Base-by-base conservation (phyloP, 768 basidiomycete species). In the Pulveroboletus sp. region DNA sequence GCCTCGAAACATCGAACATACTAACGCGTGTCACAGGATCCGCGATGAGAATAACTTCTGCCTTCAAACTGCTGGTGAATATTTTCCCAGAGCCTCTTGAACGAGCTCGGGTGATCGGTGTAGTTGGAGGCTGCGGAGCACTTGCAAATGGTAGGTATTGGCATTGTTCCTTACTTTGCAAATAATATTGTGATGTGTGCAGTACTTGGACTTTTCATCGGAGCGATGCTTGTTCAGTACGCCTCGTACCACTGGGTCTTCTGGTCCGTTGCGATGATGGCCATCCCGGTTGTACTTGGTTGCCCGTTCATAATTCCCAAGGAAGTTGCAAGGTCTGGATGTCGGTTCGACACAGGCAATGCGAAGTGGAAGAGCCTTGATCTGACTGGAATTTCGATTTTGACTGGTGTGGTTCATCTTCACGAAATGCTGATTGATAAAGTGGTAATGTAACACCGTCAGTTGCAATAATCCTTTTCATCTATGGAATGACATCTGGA, bases 241-340 rank as follows among this genome's bases (percentile, higher is more conserved):
- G 64, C 65, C 2, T 70, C 73, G 10, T 81, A 74, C 66, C 69
- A 60, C 26, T 79, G 78, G 79, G 69, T 79, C 17, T 80, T 82
- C 57, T 79, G 73, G 60, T 70, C 75, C 50, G 62, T 70, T 31
- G 70, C 74, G 3, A 69, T 78, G 31, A 47, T 79, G 31, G 59
- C 69, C 35, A 45, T 69, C 5, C 57, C 66, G 12, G 63, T 74
- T 10, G 62, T 70, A 30, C 14, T 69, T 15, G 45, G 58, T 3
- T 62, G 68, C 40, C 17, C 68, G 14, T 55, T 73, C 31, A 47
- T 73, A 43, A 66, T 76, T 6, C 75, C 76, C 0, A 32, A 56
- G 21, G 59, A 60, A 21, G 17, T 54, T 3, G 30, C 38, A n/a
- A 44, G 51, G 27, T 9, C 55, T 38, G 40, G 21, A 21, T 21